Percentiles rank a stretch among this genome's conserved stretches.
phyloP scores from a whole-genome alignment of 345 rosid genomes.

The Ricinus communis region DNA sequence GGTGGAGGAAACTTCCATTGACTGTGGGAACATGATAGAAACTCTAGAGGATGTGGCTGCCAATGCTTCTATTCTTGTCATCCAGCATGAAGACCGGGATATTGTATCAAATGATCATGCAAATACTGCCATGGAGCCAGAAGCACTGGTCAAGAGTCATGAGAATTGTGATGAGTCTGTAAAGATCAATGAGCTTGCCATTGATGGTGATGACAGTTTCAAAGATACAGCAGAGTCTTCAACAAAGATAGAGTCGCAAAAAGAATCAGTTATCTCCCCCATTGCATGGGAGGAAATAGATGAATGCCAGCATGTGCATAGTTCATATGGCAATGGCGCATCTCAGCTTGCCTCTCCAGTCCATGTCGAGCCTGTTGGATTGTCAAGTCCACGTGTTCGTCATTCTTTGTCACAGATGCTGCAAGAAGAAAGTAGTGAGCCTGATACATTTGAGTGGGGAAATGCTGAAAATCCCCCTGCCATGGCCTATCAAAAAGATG shows the following conservation, averaged over 20 bases:
- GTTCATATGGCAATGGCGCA: slow-evolving; percentile 21
- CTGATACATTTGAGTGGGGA: slow-evolving; percentile 62
- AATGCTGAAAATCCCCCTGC: slow-evolving; percentile 66
- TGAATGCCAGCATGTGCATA: slow-evolving; percentile 41
- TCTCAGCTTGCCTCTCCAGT: slow-evolving; percentile 37
- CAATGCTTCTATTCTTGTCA: slow-evolving; percentile 27
- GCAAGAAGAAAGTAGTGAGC: slow-evolving; percentile 67
- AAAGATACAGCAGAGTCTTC: slow-evolving; percentile 22
- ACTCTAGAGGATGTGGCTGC: slow-evolving; percentile 29
- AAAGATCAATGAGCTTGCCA: slow-evolving; percentile 25
- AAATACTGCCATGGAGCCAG: slow-evolving; percentile 30
- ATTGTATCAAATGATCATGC: slow-evolving; percentile 18
- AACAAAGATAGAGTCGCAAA: slow-evolving; percentile 26
- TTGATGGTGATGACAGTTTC: slow-evolving; percentile 25
- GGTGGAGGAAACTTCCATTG: slow-evolving; percentile 29
- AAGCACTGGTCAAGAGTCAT: slow-evolving; percentile 23
- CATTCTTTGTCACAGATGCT: slow-evolving; percentile 75
- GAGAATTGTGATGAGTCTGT: slow-evolving; percentile 29
- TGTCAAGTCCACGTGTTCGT: slow-evolving; percentile 54
- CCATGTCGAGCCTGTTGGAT: slow-evolving; percentile 31
- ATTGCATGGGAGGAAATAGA: slow-evolving; percentile 62
- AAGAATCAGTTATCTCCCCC: slow-evolving; percentile 56
- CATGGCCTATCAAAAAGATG: slow-evolving; percentile 53
- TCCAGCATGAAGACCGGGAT: slow-evolving; percentile 29
- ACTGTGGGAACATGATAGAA: slow-evolving; percentile 26